A percentile compares a stretch with the other conserved stretches of the same genome.
These are phyloP conservation scores for Penicillium sp. DNA, from an alignment of 2,329 filamentous ascomycete genomes.

Conservation along the genomic window DNA sequence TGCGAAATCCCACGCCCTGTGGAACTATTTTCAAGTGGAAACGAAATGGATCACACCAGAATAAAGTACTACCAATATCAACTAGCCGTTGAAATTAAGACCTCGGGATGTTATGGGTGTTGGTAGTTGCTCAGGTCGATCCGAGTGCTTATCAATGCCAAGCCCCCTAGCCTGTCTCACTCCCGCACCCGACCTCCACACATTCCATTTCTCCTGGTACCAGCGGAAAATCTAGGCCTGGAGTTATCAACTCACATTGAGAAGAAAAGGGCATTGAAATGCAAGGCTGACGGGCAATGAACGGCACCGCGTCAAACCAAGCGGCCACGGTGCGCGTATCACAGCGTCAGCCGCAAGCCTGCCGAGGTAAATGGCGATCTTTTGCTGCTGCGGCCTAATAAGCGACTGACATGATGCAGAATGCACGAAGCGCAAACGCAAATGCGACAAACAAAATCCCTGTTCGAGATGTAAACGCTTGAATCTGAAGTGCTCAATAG, in stretches of 20 bases:
- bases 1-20: background rate
- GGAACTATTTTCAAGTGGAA: background rate
- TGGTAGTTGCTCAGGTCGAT: background rate
- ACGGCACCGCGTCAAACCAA: background rate
- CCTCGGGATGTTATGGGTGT: background rate
- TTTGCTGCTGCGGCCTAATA: background rate
- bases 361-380: constrained; percentile 21
- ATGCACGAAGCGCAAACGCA: constrained; percentile 29
- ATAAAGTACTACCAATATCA: background rate
- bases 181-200: background rate
- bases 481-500: constrained; percentile 27
- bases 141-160: constrained; percentile 1
- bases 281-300: constrained; percentile 3
- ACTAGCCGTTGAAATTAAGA: background rate
- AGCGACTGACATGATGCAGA: constrained; percentile 20
- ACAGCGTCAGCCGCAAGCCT: constrained; percentile 28
- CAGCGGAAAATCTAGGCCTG: background rate
- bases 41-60: no score
- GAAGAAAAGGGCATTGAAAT: background rate
- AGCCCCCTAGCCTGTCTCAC: background rate
- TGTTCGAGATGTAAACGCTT: constrained; percentile 27
- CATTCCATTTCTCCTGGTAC: background rate
- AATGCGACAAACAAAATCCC: constrained; percentile 29
- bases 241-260: background rate
- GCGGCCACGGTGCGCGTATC: constrained; percentile 21